phyloP scores from a whole-genome alignment of 2,329 filamentous ascomycete species.

The Neoascochyta sp. region DNA sequence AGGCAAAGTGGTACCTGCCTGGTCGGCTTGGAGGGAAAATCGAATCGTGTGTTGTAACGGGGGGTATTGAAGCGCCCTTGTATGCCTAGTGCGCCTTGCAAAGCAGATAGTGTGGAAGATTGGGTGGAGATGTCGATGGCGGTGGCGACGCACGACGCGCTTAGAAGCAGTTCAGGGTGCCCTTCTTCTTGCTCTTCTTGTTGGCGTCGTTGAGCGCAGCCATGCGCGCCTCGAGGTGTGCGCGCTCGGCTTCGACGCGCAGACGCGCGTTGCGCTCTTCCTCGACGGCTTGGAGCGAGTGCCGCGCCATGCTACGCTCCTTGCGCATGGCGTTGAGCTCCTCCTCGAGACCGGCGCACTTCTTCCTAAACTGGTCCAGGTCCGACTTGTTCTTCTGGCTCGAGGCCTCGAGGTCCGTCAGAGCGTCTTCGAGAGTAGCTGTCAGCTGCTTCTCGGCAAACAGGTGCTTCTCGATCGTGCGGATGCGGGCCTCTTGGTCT shows the following conservation, averaged over 20 bases:
- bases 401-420: constrained; percentile 88
- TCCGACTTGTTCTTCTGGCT: constrained; percentile 90
- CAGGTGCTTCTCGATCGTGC: constrained; percentile 94
- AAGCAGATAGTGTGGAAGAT: constrained; percentile 20
- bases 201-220: constrained; percentile 73
- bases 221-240: constrained; percentile 86
- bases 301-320: constrained; percentile 56
- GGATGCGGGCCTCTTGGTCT: constrained; percentile 91
- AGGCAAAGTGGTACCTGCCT: no score
- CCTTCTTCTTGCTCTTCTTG: constrained; percentile 93
- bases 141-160: constrained; percentile 2
- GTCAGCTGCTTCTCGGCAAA: constrained; percentile 95
- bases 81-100: constrained; percentile 20
- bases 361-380: constrained; percentile 85
- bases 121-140: constrained; percentile 10
- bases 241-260: constrained; percentile 82
- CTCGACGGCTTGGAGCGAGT: constrained; percentile 82
- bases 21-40: no score
- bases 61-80: constrained; percentile 29
- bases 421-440: constrained; percentile 87
- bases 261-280: constrained; percentile 92
- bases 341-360: constrained; percentile 69
- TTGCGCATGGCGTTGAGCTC: constrained; percentile 64
- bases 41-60: constrained; percentile 10
- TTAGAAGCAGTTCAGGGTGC: constrained; percentile 95